These are phyloP conservation scores for Entophlyctis helioformis DNA, from an alignment of 192 early-diverging fungal species.

Conservation along the genomic window DNA sequence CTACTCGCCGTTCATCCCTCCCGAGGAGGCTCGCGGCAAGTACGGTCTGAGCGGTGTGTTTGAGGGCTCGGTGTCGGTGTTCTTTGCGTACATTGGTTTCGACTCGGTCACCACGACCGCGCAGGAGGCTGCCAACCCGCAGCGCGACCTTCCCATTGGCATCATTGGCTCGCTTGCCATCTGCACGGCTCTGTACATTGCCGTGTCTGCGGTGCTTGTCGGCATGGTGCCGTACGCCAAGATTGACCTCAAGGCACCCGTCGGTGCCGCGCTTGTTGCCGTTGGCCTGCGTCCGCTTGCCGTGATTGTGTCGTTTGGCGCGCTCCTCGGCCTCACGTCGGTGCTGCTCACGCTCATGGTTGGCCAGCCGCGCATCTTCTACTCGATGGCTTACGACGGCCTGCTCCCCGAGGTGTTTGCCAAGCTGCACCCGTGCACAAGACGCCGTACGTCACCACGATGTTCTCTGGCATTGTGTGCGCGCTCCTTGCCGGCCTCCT, in stretches of 20 bases:
- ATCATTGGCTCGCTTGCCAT: conserved; percentile 68
- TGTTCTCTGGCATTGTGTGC: conserved; percentile 51
- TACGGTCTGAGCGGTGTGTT: conserved; percentile 64
- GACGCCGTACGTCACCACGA: conserved; percentile 65
- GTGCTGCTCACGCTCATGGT: conserved; percentile 67
- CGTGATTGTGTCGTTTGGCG: conserved; percentile 66
- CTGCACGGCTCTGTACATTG: conserved; percentile 70
- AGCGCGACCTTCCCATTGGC: conserved; percentile 74
- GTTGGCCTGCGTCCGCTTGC: conserved; percentile 56
- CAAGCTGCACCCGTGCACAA: conserved; percentile 53
- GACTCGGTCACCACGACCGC: conserved; percentile 79
- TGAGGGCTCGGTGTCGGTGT: conserved; percentile 61
- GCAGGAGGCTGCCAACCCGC: conserved; percentile 68
- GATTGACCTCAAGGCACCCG: conserved; percentile 35
- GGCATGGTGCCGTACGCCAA: conserved; percentile 53
- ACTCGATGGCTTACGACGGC: conserved; percentile 76
- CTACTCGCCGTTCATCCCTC: conserved; percentile 69
- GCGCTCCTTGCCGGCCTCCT: conserved; percentile 75
- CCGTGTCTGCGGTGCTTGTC: conserved; percentile 52
- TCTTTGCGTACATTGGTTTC: conserved; percentile 74
- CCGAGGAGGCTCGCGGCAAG: conserved; percentile 26
- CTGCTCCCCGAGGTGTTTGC: conserved; percentile 63
- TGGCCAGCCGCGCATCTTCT: conserved; percentile 79
- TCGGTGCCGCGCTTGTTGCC: conserved; percentile 22
- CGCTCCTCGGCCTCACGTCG: conserved; percentile 62